phyloP scores from a whole-genome alignment of 179 eudicot species.

The Silene noctiflora region DNA sequence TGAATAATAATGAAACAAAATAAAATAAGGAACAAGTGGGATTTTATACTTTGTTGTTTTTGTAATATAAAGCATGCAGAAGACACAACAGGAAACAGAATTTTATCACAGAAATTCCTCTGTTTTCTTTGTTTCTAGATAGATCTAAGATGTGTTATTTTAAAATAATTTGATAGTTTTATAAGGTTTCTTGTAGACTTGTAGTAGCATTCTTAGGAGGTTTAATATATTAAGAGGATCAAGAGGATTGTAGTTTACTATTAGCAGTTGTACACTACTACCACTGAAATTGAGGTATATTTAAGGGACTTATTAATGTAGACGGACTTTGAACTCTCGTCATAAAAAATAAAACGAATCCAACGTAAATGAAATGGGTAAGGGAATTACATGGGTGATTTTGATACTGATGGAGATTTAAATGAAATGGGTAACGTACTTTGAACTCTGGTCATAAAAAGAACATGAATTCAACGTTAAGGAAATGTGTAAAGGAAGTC shows the following conservation, averaged over 20 bases:
- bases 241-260: not conserved
- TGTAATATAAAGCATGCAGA: not conserved
- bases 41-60: constrained; percentile 22
- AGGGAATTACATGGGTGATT: no score
- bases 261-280: not conserved
- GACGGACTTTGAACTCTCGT: not conserved
- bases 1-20: not conserved
- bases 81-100: constrained; percentile 13
- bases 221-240: not conserved
- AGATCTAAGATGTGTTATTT: constrained; percentile 22
- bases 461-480: no score
- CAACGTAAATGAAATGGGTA: no score
- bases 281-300: not conserved
- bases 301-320: not conserved
- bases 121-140: constrained; percentile 22
- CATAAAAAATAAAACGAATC: no score
- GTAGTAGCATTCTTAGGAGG: constrained; percentile 11
- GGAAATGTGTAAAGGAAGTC: no score
- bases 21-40: constrained; percentile 28
- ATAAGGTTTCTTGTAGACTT: not conserved
- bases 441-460: no score
- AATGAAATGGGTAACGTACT: no score
- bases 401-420: no score
- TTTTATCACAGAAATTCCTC: constrained; percentile 14
- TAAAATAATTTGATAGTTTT: not conserved